Base-by-base conservation (phyloP, 1,284 basidiomycete genomes). In the Ganoderma sinense region DNA sequence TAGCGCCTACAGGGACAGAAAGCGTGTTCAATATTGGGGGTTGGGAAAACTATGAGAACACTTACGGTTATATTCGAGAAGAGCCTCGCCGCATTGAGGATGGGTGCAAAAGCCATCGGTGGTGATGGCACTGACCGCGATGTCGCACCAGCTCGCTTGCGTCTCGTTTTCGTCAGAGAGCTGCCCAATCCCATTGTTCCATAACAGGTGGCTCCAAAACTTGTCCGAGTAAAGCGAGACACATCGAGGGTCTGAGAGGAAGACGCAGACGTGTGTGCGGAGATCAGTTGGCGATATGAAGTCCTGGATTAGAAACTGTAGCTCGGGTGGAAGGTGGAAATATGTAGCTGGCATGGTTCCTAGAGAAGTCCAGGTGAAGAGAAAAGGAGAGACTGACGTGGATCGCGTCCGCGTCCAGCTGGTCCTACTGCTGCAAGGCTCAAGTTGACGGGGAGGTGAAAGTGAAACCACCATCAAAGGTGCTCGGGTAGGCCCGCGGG, bases 251-350 rank as follows among this genome's bases (percentile, higher is more conserved):
- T 56, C 36, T 7, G 55, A 31, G 10, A 55, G 43, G 71, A 72
- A 72, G 68, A 70, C 74, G 59, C 75, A 75, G 53, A 73, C 72
- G 58, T 75, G 74, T 2, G 74, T 76, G 29, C 74, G 69, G 18
- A 75, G 65, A 61, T 76, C 75, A 10, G 65, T 43, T 6, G 67
- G 23, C 2, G 72, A 65, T 18, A 76, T 75, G 23, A 45, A 29
- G n/a, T 72, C 71, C 56, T 74, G 74, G 23, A 76, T 66, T 26
- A 74, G 29, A 10, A 70, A 39, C 20, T 72, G 39, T 7, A 76
- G 64, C 43, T 76, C 75, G 2, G 36, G 48, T 1, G 74, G 75
- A 11, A 76, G 65, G 31, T n/a, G 33, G 63, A 26, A 31, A n/a
- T 45, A 31, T 0, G 29, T 31, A 13, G 16, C 29, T 8, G 29